Evolutionary conservation across 176 grass and related monocot genomes (phyloP).

Genomic region (Stipa capillata): DNA sequence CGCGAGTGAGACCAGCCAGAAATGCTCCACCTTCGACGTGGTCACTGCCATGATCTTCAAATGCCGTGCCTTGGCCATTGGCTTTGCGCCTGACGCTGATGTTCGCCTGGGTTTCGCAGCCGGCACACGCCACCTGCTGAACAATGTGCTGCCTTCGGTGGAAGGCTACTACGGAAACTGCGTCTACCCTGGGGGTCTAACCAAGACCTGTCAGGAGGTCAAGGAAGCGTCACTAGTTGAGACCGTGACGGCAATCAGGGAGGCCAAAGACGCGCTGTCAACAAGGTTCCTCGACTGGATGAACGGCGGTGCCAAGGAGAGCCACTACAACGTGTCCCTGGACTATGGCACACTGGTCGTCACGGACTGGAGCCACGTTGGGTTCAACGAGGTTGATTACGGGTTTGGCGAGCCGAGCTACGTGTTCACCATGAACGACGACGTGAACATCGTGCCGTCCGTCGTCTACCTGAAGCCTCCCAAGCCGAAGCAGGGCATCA

Average conservation of each 20-base stretch:
- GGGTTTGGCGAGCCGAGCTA: constrained; percentile 57
- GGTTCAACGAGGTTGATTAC: constrained; percentile 65
- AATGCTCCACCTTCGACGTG: constrained; percentile 66
- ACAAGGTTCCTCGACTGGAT: constrained; percentile 51
- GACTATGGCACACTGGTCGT: constrained; percentile 63
- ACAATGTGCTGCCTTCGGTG: constrained; percentile 30
- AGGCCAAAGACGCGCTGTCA: constrained; percentile 34
- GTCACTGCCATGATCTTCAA: constrained; percentile 65
- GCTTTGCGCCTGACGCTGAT: constrained; percentile 9
- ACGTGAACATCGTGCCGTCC: constrained; percentile 32
- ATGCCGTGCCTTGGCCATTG: constrained; percentile 40
- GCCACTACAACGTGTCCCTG: constrained; percentile 38
- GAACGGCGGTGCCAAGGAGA: constrained; percentile 25
- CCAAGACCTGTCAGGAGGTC: constrained; percentile 29
- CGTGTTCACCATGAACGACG: constrained; percentile 57
- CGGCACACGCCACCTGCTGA: constrained; percentile 58
- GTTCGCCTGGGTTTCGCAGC: constrained; percentile 45
- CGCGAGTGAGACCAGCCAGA: constrained; percentile 36
- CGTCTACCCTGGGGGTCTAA: constrained; percentile 41
- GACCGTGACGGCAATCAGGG: constrained; percentile 38
- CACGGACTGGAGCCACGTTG: constrained; percentile 69
- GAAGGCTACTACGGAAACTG: constrained; percentile 77
- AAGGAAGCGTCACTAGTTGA: constrained; percentile 27
- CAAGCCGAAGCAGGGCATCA: constrained; percentile 54
- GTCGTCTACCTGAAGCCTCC: constrained; percentile 63